Evolutionary conservation across 331 rosid species (phyloP).

Genomic region (Saraca asoca): DNA sequence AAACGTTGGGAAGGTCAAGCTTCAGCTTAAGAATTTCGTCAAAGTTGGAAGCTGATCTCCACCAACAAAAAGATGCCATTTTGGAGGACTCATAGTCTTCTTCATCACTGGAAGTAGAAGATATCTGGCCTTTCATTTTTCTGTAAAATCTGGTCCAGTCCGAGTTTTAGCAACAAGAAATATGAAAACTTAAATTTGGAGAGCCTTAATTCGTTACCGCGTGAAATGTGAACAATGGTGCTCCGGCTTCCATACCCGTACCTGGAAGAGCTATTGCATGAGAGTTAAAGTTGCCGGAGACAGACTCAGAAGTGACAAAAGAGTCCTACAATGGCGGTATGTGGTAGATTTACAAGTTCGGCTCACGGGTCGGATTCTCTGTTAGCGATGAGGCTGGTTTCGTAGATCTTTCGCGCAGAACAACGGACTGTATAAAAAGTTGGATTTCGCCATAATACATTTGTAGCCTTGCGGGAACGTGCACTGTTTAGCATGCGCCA

Average conservation of each 20-base stretch:
- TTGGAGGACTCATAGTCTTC: constrained; percentile 23
- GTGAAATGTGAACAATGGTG: too few relatives aligned
- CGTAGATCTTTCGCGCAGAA: constrained; percentile 32
- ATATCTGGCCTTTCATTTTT: constrained; percentile 19
- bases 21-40: constrained; percentile 32
- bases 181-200: too few relatives aligned
- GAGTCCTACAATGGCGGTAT: not conserved
- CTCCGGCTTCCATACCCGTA: not conserved
- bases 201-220: too few relatives aligned
- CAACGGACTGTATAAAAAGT: not conserved
- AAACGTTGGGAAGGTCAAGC: constrained; percentile 24
- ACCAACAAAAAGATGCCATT: constrained; percentile 36
- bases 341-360: not conserved
- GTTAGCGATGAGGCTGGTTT: constrained; percentile 11
- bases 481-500: too few relatives aligned
- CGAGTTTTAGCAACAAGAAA: not conserved
- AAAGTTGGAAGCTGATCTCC: constrained; percentile 41
- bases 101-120: constrained; percentile 32
- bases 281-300: not conserved
- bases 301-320: not conserved
- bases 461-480: too few relatives aligned
- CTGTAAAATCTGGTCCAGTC: not conserved
- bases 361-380: not conserved
- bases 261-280: constrained; percentile 7
- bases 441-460: too few relatives aligned